Conservation (phyloP, 2,329 filamentous ascomycete species). For the Stagonosporopsis rhizophila region DNA sequence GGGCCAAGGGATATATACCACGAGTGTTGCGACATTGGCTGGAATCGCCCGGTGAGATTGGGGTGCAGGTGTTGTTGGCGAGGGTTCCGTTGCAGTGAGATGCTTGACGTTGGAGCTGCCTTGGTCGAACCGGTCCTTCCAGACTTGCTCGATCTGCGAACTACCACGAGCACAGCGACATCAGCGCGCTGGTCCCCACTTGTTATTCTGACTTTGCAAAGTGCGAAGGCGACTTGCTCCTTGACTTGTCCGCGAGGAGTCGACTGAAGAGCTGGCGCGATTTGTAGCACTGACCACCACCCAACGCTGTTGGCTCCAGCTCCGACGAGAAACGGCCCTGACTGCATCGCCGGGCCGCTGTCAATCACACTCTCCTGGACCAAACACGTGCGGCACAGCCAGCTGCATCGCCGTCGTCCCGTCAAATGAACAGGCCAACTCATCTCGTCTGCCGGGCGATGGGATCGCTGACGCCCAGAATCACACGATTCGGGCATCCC, state of each 20-base stretch:
- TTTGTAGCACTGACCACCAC: constrained; percentile 2
- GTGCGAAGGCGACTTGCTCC: too few species aligned
- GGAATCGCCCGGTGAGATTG: background rate
- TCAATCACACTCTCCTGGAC: background rate
- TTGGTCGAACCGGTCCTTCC: constrained; percentile 8
- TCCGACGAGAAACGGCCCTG: background rate
- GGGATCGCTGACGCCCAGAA: constrained; percentile 38
- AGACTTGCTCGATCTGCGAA: background rate
- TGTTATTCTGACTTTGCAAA: too few species aligned
- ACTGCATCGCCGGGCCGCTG: background rate
- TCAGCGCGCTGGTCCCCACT: too few species aligned
- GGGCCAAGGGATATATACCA: background rate
- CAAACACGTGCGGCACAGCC: constrained; percentile 9
- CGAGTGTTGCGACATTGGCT: background rate
- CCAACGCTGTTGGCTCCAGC: background rate
- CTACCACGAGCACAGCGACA: too few species aligned
- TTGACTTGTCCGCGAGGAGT: background rate
- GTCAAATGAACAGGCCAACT: constrained; percentile 11
- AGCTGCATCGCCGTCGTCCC: constrained; percentile 6
- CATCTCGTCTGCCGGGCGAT: constrained; percentile 27
- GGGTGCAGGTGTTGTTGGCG: background rate
- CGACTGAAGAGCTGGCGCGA: background rate
- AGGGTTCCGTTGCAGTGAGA: constrained; percentile 6
- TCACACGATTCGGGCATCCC: constrained; percentile 26
- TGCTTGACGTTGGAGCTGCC: constrained; percentile 12